Conservation (phyloP, 2,329 filamentous ascomycete genomes). For the Fusarium protoensiforme region DNA sequence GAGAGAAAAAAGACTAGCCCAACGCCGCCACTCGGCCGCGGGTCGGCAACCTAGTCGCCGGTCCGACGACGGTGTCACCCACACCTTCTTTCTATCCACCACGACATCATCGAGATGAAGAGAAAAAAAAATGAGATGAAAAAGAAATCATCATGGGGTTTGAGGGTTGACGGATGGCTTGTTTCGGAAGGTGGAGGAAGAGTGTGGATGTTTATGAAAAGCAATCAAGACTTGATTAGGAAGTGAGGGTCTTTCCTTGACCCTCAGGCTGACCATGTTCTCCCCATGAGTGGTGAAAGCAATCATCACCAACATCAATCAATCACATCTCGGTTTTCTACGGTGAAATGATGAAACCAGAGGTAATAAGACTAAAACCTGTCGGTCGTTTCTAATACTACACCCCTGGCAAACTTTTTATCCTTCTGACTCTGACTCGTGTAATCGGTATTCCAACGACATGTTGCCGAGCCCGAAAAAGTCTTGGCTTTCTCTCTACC, state of each 20-base stretch:
- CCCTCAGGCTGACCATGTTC: too few relatives aligned
- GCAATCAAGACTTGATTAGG: conserved; percentile 1
- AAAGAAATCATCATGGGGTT: conserved; percentile 5
- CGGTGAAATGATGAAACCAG: neutral
- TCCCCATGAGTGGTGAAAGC: neutral
- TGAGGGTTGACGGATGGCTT: neutral
- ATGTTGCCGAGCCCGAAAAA: neutral
- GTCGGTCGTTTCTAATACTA: neutral
- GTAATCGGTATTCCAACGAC: neutral
- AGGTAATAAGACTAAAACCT: neutral
- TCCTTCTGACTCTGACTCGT: neutral
- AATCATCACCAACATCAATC: neutral
- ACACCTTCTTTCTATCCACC: neutral
- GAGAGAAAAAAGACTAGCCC: neutral
- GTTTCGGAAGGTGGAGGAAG: neutral
- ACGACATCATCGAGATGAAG: neutral
- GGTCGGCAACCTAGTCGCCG: neutral
- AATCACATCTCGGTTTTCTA: neutral
- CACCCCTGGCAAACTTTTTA: neutral
- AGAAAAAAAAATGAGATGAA: neutral
- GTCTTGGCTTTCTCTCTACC: neutral
- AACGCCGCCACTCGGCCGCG: neutral
- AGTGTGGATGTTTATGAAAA: neutral
- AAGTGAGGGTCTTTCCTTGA: neutral
- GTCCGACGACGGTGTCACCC: neutral